phyloP scores from a whole-genome alignment of 1,139 yeast species.

The Meyerozyma guilliermondii region DNA sequence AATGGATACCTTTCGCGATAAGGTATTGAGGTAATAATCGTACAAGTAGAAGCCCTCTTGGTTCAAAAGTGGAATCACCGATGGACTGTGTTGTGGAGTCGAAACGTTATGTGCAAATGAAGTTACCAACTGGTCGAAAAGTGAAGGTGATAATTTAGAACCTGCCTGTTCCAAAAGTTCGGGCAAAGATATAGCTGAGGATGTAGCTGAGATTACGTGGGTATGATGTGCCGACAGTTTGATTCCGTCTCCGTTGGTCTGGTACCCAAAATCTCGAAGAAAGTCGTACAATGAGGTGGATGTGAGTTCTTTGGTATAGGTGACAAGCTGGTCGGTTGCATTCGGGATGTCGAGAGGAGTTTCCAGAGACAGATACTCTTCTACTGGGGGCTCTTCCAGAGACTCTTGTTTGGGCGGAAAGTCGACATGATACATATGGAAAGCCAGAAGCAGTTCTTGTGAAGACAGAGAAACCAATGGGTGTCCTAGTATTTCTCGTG shows the following conservation, averaged over 20 bases:
- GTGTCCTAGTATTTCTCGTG: background rate
- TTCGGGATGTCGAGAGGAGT: background rate
- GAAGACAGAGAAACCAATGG: background rate
- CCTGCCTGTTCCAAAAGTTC: constrained; percentile 1
- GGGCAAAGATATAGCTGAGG: background rate
- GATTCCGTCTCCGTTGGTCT: background rate
- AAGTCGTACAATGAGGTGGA: background rate
- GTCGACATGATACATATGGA: background rate
- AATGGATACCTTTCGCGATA: constrained; percentile 56
- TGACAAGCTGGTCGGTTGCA: background rate
- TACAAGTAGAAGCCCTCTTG: constrained; percentile 35
- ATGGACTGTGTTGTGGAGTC: background rate
- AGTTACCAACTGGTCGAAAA: constrained; percentile 1
- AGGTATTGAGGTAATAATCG: constrained; percentile 59
- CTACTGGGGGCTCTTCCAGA: background rate
- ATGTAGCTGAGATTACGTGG: background rate
- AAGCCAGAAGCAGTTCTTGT: background rate
- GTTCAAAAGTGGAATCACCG: background rate
- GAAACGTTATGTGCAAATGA: background rate
- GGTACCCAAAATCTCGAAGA: background rate
- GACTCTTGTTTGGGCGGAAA: background rate
- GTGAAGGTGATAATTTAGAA: background rate
- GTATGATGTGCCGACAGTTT: background rate
- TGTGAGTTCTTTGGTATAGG: background rate
- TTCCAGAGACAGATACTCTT: background rate